Evolutionary conservation across 352 stramenopile genomes (phyloP).

Genomic region (Globisporangium mamillatum): DNA sequence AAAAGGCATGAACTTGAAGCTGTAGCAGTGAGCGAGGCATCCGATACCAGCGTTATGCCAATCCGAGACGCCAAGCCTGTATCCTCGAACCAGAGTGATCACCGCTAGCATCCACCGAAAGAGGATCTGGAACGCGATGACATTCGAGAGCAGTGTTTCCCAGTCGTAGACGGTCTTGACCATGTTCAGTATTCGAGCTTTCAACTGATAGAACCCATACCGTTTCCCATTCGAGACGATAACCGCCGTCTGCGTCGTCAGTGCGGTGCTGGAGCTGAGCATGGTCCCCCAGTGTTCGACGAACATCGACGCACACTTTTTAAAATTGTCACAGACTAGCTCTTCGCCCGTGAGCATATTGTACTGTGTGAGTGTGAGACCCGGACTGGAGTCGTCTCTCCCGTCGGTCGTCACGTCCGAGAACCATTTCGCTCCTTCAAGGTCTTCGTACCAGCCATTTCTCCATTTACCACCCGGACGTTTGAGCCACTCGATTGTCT

Average conservation of each 20-base stretch:
- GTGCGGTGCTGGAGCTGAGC: neutral
- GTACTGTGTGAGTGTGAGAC: conserved; percentile 1
- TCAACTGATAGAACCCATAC: conserved; percentile 12
- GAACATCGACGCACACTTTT: neutral
- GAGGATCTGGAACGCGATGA: conserved; percentile 3
- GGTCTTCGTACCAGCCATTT: conserved; percentile 39
- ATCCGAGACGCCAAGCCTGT: neutral
- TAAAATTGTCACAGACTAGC: neutral
- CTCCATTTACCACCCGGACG: conserved; percentile 23
- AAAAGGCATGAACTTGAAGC: conserved; percentile 20
- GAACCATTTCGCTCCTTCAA: conserved; percentile 8
- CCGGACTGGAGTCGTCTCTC: neutral
- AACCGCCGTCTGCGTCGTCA: conserved; percentile 6
- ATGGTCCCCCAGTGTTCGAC: conserved; percentile 2
- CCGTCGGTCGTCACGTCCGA: conserved; percentile 9
- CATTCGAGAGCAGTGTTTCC: conserved; percentile 16
- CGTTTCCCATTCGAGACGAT: conserved; percentile 18
- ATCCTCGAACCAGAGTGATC: conserved; percentile 5
- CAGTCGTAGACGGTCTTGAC: conserved; percentile 11
- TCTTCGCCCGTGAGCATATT: conserved; percentile 1
- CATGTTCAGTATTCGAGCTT: neutral
- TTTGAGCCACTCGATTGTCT: conserved; percentile 26
- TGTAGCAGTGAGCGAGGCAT: conserved; percentile 13
- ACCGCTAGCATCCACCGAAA: conserved; percentile 14
- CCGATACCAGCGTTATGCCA: conserved; percentile 8